These are phyloP conservation scores for Sporisorium scitamineum DNA, from an alignment of 1,284 basidiomycete species.

Conservation along the genomic window DNA sequence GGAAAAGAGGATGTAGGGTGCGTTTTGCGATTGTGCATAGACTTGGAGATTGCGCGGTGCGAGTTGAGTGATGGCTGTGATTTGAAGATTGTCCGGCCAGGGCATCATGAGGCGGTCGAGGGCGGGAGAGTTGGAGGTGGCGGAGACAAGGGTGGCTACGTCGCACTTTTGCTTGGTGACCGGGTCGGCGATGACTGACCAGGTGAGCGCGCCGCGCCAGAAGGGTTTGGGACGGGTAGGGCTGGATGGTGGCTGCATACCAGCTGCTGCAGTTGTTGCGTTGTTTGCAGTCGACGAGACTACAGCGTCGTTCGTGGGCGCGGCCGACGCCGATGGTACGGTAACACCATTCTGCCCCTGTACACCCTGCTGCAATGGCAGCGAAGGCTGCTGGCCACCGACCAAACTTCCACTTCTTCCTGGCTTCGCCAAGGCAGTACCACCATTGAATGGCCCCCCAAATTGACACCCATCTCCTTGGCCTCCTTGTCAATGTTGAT, in stretches of 20 bases:
- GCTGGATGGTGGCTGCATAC: slow-evolving; percentile 9
- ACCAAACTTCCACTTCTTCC: slow-evolving; percentile 34
- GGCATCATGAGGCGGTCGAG: slow-evolving; percentile 41
- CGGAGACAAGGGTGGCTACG: slow-evolving; percentile 55
- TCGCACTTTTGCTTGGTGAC: slow-evolving; percentile 41
- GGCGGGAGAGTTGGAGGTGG: slow-evolving; percentile 36
- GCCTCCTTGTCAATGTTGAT: slow-evolving; percentile 63
- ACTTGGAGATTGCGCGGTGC: slow-evolving; percentile 46
- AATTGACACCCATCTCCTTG: slow-evolving; percentile 51
- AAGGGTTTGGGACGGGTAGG: slow-evolving; percentile 47
- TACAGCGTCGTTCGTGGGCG: neutral
- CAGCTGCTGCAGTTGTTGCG: neutral
- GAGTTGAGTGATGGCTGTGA: slow-evolving; percentile 50
- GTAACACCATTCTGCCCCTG: neutral
- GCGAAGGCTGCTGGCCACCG: slow-evolving; percentile 1
- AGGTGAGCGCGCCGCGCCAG: slow-evolving; percentile 59
- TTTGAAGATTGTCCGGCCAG: slow-evolving; percentile 52
- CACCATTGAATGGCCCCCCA: slow-evolving; percentile 52
- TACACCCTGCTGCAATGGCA: slow-evolving; percentile 1
- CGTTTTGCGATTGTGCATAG: slow-evolving; percentile 47
- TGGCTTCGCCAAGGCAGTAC: slow-evolving; percentile 8
- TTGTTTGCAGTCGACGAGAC: neutral
- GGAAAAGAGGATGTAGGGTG: slow-evolving; percentile 54
- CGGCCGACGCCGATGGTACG: neutral
- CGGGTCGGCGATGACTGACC: slow-evolving; percentile 49